Evolutionary conservation across 2,329 filamentous ascomycete genomes (phyloP).

Genomic region (Aureobasidium melanogenum): DNA sequence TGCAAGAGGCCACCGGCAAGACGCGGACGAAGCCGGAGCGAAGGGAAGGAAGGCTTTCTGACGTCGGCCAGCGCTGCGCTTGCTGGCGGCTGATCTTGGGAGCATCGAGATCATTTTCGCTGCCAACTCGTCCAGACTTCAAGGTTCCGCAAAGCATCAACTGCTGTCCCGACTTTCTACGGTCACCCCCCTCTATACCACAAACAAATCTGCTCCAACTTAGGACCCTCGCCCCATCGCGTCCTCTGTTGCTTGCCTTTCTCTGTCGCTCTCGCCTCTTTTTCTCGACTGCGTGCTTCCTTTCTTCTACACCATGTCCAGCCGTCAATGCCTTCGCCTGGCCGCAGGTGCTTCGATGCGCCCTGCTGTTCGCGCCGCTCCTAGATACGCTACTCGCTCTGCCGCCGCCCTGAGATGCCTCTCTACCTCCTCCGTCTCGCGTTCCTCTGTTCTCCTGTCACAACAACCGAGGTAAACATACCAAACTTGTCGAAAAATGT

Average conservation of each 20-base stretch:
- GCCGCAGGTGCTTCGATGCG: slow-evolving; percentile 20
- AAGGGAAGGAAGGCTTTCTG: too few relatives aligned
- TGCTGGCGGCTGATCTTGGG: slow-evolving; percentile 9
- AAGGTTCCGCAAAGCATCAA: not conserved
- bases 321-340: slow-evolving; percentile 29
- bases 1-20: not conserved
- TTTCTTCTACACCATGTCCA: slow-evolving; percentile 23
- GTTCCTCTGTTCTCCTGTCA: slow-evolving; percentile 14
- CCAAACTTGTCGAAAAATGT: not conserved
- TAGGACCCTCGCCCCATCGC: not conserved
- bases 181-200: not conserved
- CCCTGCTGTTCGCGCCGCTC: slow-evolving; percentile 21
- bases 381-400: slow-evolving; percentile 13
- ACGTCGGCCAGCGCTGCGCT: slow-evolving; percentile 7
- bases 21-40: not conserved
- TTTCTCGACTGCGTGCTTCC: not conserved
- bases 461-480: slow-evolving; percentile 13
- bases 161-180: slow-evolving; percentile 1
- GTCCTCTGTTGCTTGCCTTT: slow-evolving; percentile 1
- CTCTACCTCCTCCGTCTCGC: slow-evolving; percentile 12
- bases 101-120: not conserved
- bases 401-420: slow-evolving; percentile 13
- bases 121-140: not conserved
- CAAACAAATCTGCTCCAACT: not conserved
- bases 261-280: not conserved